Percentiles rank a stretch among this genome's conserved stretches.
Evolutionary conservation across 768 basidiomycete genomes (phyloP).

Genomic region (Hypholoma fasciculare): DNA sequence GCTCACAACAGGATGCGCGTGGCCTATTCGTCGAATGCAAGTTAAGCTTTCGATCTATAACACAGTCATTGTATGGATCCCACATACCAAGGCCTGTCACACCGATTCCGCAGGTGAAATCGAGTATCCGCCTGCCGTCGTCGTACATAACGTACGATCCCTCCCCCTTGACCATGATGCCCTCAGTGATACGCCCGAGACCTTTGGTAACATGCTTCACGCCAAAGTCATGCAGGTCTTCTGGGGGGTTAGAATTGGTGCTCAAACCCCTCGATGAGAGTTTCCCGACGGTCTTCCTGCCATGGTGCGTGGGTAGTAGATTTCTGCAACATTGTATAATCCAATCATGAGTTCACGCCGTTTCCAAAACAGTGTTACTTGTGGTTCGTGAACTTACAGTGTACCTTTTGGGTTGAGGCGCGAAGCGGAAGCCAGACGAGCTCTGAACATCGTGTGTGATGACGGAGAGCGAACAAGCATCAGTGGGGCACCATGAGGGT

Average conservation of each 20-base stretch:
- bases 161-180: constrained; percentile 63
- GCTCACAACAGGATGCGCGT: constrained; percentile 86
- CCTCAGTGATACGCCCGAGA: constrained; percentile 45
- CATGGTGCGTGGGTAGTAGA: neutral
- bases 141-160: constrained; percentile 75
- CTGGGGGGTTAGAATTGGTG: constrained; percentile 16
- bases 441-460: constrained; percentile 10
- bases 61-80: neutral
- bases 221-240: constrained; percentile 39
- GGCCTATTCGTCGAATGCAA: constrained; percentile 46
- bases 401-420: neutral
- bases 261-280: neutral
- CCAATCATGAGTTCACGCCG: neutral
- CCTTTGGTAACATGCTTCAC: constrained; percentile 47
- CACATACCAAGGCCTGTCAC: constrained; percentile 78
- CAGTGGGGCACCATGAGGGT: neutral
- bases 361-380: neutral
- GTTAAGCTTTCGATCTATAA: neutral
- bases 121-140: constrained; percentile 73
- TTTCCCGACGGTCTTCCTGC: neutral
- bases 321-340: neutral
- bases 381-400: neutral
- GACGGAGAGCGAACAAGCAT: neutral
- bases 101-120: constrained; percentile 88
- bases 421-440: constrained; percentile 2